Percentiles rank a stretch among this genome's conserved stretches.
These are phyloP conservation scores for Gossypium herbaceum DNA, from an alignment of 345 rosid species.

Conservation along the genomic window DNA sequence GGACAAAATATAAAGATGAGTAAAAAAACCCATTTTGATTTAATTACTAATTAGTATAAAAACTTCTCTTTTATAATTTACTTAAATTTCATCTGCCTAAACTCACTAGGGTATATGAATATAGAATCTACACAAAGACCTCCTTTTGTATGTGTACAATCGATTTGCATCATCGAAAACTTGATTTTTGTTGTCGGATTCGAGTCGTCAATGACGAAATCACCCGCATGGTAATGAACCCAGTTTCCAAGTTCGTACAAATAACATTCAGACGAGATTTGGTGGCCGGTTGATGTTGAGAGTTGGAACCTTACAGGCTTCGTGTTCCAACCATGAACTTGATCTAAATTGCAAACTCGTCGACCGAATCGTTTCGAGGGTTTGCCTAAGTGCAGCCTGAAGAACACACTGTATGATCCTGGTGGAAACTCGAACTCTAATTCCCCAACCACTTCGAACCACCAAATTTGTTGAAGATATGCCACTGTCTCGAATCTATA, in stretches of 20 bases:
- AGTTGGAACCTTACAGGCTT: conserved; percentile 77
- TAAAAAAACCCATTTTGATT: neutral
- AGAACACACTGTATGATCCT: conserved; percentile 64
- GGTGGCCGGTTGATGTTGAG: conserved; percentile 67
- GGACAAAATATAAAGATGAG: neutral
- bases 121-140: conserved; percentile 85
- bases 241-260: conserved; percentile 58
- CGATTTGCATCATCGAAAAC: conserved; percentile 89
- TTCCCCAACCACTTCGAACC: conserved; percentile 84
- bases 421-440: conserved; percentile 67
- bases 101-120: conserved; percentile 54
- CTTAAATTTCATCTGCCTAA: conserved; percentile 29
- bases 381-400: conserved; percentile 71
- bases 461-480: conserved; percentile 95
- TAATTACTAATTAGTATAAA: too few species aligned
- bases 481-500: conserved; percentile 63
- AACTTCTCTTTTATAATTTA: neutral
- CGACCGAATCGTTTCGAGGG: conserved; percentile 58
- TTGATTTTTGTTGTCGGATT: conserved; percentile 41
- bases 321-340: conserved; percentile 83
- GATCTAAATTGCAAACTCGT: conserved; percentile 53
- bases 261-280: conserved; percentile 49
- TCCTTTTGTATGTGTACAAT: conserved; percentile 94
- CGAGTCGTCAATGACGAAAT: conserved; percentile 50
- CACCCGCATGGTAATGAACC: conserved; percentile 71